Conservation (phyloP, 129 eudicot genomes). For the Flaveria sonorensis region DNA sequence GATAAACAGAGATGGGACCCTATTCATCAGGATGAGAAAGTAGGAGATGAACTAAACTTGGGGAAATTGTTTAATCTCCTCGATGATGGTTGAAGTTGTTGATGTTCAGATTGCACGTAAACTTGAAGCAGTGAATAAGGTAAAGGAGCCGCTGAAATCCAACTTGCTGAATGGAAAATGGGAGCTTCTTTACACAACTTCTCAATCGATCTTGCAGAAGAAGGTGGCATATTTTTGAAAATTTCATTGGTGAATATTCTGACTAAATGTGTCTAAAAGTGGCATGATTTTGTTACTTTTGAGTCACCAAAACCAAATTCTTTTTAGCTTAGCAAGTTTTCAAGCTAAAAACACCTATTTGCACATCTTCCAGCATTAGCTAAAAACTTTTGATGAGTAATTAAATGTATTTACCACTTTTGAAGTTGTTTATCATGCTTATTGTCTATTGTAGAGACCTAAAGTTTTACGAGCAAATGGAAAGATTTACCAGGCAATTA, state of each 20-base stretch:
- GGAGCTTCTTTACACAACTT: slow-evolving; percentile 91
- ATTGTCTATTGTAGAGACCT: slow-evolving; percentile 58
- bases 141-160: slow-evolving; percentile 78
- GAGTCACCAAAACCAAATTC: background rate
- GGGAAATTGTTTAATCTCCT: slow-evolving; percentile 15
- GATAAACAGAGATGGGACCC: background rate
- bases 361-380: background rate
- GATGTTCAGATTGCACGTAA: slow-evolving; percentile 66
- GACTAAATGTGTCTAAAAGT: background rate
- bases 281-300: slow-evolving; percentile 1
- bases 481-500: slow-evolving; percentile 81
- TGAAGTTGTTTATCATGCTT: background rate
- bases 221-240: slow-evolving; percentile 42
- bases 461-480: slow-evolving; percentile 63
- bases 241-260: background rate
- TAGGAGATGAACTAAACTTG: slow-evolving; percentile 1
- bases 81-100: slow-evolving; percentile 14
- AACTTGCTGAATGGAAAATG: slow-evolving; percentile 77
- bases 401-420: background rate
- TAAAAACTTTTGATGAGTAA: background rate
- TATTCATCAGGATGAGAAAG: slow-evolving; percentile 7
- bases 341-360: slow-evolving; percentile 1
- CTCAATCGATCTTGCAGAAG: slow-evolving; percentile 73
- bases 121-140: slow-evolving; percentile 74
- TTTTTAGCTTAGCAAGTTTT: background rate